Evolutionary conservation across 208 protist species (phyloP).

Genomic region (Phytomonas francai): DNA sequence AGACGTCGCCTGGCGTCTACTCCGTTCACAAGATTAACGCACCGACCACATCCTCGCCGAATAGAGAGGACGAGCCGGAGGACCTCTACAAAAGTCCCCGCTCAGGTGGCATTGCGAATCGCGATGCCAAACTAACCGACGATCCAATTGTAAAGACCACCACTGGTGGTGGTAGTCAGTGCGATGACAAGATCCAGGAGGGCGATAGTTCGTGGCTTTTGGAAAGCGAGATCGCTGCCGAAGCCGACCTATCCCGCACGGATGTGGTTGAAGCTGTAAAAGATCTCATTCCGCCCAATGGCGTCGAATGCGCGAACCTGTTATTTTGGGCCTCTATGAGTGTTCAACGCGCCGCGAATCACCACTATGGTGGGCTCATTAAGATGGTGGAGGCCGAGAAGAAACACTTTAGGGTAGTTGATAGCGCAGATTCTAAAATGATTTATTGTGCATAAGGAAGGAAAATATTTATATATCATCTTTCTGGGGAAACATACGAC

Average conservation of each 20-base stretch:
- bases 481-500: conserved; percentile 8
- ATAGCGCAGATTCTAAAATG: conserved; percentile 35
- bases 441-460: conserved; percentile 19
- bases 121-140: neutral
- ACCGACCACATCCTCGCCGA: neutral
- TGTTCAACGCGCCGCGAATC: conserved; percentile 59
- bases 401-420: conserved; percentile 45
- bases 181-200: conserved; percentile 12
- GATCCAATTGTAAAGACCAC: neutral
- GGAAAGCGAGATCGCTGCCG: conserved; percentile 29
- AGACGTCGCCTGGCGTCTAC: conserved; percentile 70
- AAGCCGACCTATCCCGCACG: conserved; percentile 23
- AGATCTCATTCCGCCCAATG: conserved; percentile 43
- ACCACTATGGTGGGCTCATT: conserved; percentile 54
- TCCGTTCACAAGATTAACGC: conserved; percentile 45
- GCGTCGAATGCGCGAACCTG: conserved; percentile 58
- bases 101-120: neutral
- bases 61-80: neutral
- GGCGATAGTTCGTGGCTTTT: conserved; percentile 36
- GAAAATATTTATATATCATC: conserved; percentile 1
- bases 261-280: conserved; percentile 35
- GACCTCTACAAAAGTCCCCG: neutral
- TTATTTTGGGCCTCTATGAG: conserved; percentile 64
- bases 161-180: neutral
- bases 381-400: conserved; percentile 47